Evolutionary conservation across 2,329 filamentous ascomycete species (phyloP).

Genomic region (Byssochlamys sp.): DNA sequence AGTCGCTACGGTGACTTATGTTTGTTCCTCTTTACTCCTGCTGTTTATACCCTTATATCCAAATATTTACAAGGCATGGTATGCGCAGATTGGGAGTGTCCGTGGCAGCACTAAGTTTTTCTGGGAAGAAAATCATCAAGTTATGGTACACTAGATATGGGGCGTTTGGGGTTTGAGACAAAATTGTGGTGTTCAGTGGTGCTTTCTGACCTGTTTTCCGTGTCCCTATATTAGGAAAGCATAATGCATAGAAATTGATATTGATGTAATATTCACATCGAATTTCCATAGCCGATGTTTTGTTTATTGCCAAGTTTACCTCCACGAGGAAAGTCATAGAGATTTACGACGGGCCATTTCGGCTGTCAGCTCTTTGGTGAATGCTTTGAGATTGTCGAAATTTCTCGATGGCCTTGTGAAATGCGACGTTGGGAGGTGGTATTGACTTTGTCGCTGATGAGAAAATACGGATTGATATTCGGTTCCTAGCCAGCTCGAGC

Average conservation of each 20-base stretch:
- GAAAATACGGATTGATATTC: constrained; percentile 32
- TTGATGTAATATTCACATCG: too few species aligned
- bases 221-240: too few species aligned
- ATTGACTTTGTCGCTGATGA: constrained; percentile 32
- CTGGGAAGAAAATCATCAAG: too few species aligned
- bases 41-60: background rate
- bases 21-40: background rate
- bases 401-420: constrained; percentile 36
- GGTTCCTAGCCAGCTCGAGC: constrained; percentile 40
- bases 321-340: too few species aligned
- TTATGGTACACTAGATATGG: too few species aligned
- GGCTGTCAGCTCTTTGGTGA: constrained; percentile 32
- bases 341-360: constrained; percentile 23
- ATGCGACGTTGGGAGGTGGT: constrained; percentile 37
- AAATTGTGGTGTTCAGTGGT: too few species aligned
- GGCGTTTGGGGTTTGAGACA: too few species aligned
- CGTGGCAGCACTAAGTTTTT: too few species aligned
- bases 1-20: background rate
- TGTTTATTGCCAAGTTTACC: too few species aligned
- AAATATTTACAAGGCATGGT: background rate
- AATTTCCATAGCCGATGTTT: too few species aligned
- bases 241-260: too few species aligned
- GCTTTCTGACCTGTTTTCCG: too few species aligned
- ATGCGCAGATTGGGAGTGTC: background rate
- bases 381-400: constrained; percentile 38